Evolutionary conservation across 1,284 basidiomycete species (phyloP).

Genomic region (Melampsora americana): DNA sequence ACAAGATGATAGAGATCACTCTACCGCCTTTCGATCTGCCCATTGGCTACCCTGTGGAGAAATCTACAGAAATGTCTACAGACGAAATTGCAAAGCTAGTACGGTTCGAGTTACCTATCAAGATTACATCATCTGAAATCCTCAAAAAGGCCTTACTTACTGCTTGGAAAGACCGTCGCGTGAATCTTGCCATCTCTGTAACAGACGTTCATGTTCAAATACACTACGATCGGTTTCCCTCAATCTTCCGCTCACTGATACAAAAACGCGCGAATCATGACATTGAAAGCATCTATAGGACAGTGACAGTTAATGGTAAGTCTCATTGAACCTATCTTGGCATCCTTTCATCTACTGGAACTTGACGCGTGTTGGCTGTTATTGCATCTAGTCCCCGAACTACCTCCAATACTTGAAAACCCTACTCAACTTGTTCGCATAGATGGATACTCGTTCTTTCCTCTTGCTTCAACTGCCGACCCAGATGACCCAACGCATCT

Average conservation of each 20-base stretch:
- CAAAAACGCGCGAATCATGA: not conserved
- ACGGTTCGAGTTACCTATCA: not conserved
- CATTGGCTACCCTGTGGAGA: not conserved
- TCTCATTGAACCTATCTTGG: not conserved
- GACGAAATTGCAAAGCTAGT: not conserved
- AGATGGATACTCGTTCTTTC: conserved; percentile 5
- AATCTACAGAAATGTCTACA: not conserved
- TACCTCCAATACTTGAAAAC: not conserved
- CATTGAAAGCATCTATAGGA: not conserved
- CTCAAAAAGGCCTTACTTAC: not conserved
- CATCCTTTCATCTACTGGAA: too few relatives aligned
- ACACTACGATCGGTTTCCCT: not conserved
- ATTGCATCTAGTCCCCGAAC: not conserved
- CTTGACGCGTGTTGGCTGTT: not conserved
- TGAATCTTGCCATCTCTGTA: not conserved
- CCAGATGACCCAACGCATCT: not conserved
- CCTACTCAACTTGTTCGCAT: not conserved
- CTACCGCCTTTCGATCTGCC: not conserved
- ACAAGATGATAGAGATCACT: not conserved
- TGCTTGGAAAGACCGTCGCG: not conserved
- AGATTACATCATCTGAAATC: not conserved
- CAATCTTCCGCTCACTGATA: not conserved
- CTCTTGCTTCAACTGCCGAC: not conserved
- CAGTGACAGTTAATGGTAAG: conserved; percentile 2
- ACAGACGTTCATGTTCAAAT: not conserved